A percentile compares a stretch with the other conserved stretches of the same genome.
These are phyloP conservation scores for Rhinocladiella similis DNA, from an alignment of 2,329 filamentous ascomycete species.

Conservation along the genomic window DNA sequence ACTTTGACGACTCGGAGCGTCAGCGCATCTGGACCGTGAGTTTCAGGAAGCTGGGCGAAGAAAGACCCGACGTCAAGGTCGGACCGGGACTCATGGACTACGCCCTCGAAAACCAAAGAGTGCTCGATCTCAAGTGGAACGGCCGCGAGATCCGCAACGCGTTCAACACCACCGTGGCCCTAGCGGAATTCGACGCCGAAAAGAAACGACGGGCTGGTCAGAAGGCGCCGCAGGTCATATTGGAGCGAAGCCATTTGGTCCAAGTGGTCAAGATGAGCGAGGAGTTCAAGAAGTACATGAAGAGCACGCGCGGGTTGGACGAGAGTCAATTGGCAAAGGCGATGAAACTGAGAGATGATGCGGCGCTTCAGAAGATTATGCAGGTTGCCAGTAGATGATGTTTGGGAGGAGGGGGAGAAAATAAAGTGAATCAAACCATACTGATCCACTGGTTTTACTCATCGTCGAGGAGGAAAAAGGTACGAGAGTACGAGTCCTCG, in stretches of 20 bases:
- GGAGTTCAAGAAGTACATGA: constrained; percentile 8
- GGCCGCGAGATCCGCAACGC: constrained; percentile 29
- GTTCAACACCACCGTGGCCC: constrained; percentile 43
- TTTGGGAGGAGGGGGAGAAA: too few relatives aligned
- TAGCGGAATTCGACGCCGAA: constrained; percentile 54
- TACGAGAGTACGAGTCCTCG: too few relatives aligned
- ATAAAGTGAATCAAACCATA: too few relatives aligned
- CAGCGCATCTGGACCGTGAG: constrained; percentile 35
- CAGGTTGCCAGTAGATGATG: not conserved
- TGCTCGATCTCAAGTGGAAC: constrained; percentile 5
- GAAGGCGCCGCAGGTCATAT: not conserved
- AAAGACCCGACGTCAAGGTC: constrained; percentile 9
- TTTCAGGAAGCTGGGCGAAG: constrained; percentile 13
- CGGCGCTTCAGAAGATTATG: not conserved
- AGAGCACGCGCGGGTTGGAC: constrained; percentile 3
- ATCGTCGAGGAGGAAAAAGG: too few relatives aligned
- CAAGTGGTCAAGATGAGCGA: constrained; percentile 9
- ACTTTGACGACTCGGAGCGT: constrained; percentile 30
- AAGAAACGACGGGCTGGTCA: not conserved
- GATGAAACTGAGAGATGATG: not conserved
- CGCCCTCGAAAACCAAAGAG: not conserved
- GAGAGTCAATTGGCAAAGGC: constrained; percentile 1
- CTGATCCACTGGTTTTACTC: too few relatives aligned
- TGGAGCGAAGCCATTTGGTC: not conserved
- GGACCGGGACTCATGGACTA: not conserved